These are phyloP conservation scores for Sclerotinia borealis DNA, from an alignment of 2,329 filamentous ascomycete species.

Conservation along the genomic window DNA sequence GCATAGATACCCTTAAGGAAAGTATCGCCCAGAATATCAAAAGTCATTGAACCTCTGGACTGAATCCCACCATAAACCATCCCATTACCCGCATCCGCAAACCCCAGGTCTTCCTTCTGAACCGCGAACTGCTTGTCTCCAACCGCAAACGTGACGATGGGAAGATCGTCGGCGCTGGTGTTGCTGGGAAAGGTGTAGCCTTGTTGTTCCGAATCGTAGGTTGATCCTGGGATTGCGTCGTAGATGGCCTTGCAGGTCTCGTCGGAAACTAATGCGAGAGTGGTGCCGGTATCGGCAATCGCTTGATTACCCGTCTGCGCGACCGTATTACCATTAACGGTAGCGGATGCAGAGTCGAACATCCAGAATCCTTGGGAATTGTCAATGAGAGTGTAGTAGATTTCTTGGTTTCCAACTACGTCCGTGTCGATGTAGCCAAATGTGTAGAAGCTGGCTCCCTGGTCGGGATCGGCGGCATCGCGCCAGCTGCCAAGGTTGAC, in stretches of 20 bases:
- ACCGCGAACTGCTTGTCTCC: slow-evolving; percentile 52
- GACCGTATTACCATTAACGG: slow-evolving; percentile 51
- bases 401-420: slow-evolving; percentile 47
- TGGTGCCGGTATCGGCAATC: slow-evolving; percentile 68
- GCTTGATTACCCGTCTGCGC: slow-evolving; percentile 51
- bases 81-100: slow-evolving; percentile 45
- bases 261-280: slow-evolving; percentile 60
- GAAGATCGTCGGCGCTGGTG: slow-evolving; percentile 47
- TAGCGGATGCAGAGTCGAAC: slow-evolving; percentile 51
- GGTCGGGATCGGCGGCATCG: slow-evolving; percentile 39
- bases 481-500: slow-evolving; percentile 50
- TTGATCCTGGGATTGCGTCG: slow-evolving; percentile 53
- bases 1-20: slow-evolving; percentile 56
- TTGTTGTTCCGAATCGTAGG: slow-evolving; percentile 49
- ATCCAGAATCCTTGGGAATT: slow-evolving; percentile 63
- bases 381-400: slow-evolving; percentile 57
- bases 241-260: slow-evolving; percentile 56
- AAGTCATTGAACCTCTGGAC: slow-evolving; percentile 45
- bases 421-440: slow-evolving; percentile 66
- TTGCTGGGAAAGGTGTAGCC: slow-evolving; percentile 58
- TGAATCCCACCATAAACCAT: slow-evolving; percentile 57
- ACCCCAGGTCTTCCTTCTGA: slow-evolving; percentile 54
- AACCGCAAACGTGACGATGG: slow-evolving; percentile 56
- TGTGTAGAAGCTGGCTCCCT: slow-evolving; percentile 57
- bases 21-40: slow-evolving; percentile 54